Evolutionary conservation across 768 basidiomycete genomes (phyloP), one percentile per base, ranked within the genome.

Genomic region (Galerina marginata): DNA sequence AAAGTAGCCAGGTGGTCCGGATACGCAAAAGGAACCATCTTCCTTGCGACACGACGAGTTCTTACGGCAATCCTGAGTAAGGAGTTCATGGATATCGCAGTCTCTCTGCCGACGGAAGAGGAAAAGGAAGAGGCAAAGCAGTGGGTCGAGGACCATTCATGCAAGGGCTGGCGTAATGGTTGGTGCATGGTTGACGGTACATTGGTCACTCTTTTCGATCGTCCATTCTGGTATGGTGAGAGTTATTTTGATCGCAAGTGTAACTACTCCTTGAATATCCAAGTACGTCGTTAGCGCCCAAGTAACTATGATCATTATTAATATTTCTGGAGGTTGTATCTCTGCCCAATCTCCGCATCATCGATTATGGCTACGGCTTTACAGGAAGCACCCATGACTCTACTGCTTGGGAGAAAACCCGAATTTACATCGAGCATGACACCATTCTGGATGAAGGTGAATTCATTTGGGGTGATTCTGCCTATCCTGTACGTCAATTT

Each of bases 401-500:
- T 0, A 72, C 74, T 7, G 75, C 69, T 4, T 78, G 61, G 55
- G 51, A 62, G n/a, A 49, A 65, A 29, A 72, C 75, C 0, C 39
- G 61, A 1, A 47, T 70, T 11, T 63, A 50, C 26, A 26, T 53
- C 14, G 54, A 74, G 5, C 65, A 72, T 55, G 55, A 59, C 0
- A 54, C 14, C 0, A 11, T 77, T 14, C 51, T 78, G 1, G 61
- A 71, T 2, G 66, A 66, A 0, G 56, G 57, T 48, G 77, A 79
- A 52, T 80, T 64, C 50, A 66, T 79, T 0, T 79, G 74, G 75
- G 77, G 68, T 26, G 76, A 80, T 54, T 76, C 74, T 3, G 74
- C 79, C 37, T 80, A 80, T 69, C 73, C 76, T n/a, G 71, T 77
- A 46, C 11, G n/a, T n/a, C n/a, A n/a, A n/a, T n/a, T n/a, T n/a